Percentiles rank a stretch among this genome's conserved stretches.
Evolutionary conservation across 495 filamentous ascomycete species (phyloP).

Genomic region (Aspergillus funiculosus): DNA sequence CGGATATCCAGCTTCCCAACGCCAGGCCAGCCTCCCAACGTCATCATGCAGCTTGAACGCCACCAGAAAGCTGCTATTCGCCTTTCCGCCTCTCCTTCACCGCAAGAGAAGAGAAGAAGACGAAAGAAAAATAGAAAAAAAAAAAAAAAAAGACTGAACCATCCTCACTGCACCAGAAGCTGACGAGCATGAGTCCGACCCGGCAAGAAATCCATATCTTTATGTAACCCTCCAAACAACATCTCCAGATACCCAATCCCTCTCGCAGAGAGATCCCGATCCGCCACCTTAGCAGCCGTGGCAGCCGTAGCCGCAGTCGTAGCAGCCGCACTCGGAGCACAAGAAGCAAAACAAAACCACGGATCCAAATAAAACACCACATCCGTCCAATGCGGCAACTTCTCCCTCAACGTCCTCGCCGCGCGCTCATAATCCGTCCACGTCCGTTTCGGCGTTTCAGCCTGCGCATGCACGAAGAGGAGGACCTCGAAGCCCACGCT

Average conservation of each 20-base stretch:
- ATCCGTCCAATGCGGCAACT: constrained; percentile 25
- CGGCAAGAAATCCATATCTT: constrained; percentile 31
- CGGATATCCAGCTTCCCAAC: constrained; percentile 8
- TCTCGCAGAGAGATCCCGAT: constrained; percentile 26
- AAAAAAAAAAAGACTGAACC: constrained; percentile 12
- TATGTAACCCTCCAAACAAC: constrained; percentile 24
- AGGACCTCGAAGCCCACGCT: constrained; percentile 40
- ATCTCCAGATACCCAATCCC: constrained; percentile 32
- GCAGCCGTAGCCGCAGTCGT: not conserved
- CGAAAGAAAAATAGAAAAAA: not conserved
- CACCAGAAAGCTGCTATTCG: not conserved
- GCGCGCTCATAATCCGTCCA: constrained; percentile 32
- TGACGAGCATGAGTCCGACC: constrained; percentile 22
- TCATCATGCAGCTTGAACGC: constrained; percentile 16
- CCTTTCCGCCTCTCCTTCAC: not conserved
- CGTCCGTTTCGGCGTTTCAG: constrained; percentile 33
- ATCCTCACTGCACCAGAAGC: constrained; percentile 13
- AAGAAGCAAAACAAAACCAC: constrained; percentile 33
- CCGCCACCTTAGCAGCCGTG: constrained; percentile 21
- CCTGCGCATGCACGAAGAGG: constrained; percentile 38
- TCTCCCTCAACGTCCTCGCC: constrained; percentile 19
- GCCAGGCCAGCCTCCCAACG: constrained; percentile 10
- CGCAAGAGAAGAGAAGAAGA: no score
- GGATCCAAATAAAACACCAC: constrained; percentile 37
- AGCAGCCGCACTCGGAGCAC: not conserved